phyloP scores from a whole-genome alignment of 495 filamentous ascomycete genomes.

The Podospora pseudoanserina region DNA sequence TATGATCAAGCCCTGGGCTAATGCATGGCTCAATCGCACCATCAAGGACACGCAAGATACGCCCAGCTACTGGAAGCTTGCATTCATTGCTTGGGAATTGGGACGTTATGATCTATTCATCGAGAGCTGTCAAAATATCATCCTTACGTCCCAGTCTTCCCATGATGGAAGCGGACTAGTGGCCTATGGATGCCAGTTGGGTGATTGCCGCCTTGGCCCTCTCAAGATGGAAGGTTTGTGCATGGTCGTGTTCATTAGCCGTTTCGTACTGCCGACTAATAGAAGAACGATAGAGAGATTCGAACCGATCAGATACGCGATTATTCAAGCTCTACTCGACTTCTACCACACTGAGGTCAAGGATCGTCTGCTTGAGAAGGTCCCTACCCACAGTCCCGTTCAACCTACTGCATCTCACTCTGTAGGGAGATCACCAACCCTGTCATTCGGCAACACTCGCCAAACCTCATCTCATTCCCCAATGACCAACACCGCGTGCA shows the following conservation, averaged over 20 bases:
- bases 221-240: not conserved
- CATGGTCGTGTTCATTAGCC: not conserved
- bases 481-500: not conserved
- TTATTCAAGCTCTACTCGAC: not conserved
- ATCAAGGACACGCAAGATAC: not conserved
- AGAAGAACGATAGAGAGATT: not conserved
- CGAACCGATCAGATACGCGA: not conserved
- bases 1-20: not conserved
- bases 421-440: no score
- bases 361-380: not conserved
- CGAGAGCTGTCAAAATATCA: not conserved
- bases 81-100: not conserved
- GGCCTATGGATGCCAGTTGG: not conserved
- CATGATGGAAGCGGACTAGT: not conserved
- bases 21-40: not conserved
- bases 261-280: not conserved
- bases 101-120: not conserved
- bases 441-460: no score
- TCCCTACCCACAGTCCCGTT: not conserved
- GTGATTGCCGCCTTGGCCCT: not conserved
- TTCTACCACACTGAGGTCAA: not conserved
- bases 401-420: no score
- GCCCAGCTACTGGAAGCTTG: not conserved
- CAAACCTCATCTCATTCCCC: not conserved
- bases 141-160: not conserved